phyloP scores from a whole-genome alignment of 2,329 filamentous ascomycete genomes.

The Fusarium begoniae region DNA sequence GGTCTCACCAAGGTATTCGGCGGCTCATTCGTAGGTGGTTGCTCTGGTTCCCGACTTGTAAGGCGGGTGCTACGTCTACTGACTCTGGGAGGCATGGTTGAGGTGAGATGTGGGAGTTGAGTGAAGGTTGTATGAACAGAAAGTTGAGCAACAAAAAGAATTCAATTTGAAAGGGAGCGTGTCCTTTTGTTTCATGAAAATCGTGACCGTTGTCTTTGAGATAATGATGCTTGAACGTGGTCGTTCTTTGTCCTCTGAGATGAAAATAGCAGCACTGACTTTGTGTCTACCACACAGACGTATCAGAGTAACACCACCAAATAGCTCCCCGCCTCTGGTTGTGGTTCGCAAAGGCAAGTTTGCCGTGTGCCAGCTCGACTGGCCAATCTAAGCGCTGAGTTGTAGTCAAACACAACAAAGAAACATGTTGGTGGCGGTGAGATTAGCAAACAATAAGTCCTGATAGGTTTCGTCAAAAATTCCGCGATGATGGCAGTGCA shows the following conservation, averaged over 20 bases:
- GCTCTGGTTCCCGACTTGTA: conserved; percentile 34
- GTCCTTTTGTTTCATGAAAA: conserved; percentile 36
- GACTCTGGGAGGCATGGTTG: conserved; percentile 39
- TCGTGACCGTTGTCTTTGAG: conserved; percentile 3
- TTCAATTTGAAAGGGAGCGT: not conserved
- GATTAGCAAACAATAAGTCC: conserved; percentile 5
- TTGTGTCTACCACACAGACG: conserved; percentile 2
- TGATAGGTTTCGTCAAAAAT: not conserved
- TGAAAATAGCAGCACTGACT: conserved; percentile 33
- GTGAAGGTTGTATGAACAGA: not conserved
- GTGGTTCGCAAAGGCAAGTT: conserved; percentile 14
- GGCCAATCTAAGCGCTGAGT: conserved; percentile 28
- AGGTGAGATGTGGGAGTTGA: not conserved
- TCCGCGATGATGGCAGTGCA: not conserved
- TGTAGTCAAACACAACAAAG: conserved; percentile 38
- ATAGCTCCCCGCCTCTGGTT: conserved; percentile 1
- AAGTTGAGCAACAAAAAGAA: not conserved
- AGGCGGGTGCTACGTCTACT: conserved; percentile 31
- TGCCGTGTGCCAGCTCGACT: conserved; percentile 22
- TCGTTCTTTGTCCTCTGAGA: conserved; percentile 28
- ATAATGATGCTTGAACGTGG: not conserved
- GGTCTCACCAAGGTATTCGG: conserved; percentile 27
- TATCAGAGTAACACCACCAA: conserved; percentile 1
- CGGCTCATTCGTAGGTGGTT: conserved; percentile 1
- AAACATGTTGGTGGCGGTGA: conserved; percentile 40